A percentile compares a stretch with the other conserved stretches of the same genome.
Conservation (phyloP, 805 yeast genomes). For the Spathaspora hagerdaliae region DNA sequence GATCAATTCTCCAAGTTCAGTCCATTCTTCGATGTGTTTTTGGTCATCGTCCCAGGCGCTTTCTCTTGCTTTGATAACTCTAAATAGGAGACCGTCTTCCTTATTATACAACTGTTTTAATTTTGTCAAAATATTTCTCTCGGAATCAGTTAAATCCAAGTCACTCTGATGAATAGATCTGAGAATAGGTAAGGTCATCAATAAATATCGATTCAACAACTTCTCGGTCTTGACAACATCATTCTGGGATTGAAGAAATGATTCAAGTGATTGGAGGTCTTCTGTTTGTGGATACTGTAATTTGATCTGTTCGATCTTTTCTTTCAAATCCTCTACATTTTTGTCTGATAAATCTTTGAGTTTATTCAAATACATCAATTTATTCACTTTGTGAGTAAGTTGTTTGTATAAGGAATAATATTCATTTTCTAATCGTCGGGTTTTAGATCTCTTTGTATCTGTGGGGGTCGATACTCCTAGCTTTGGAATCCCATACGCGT, state of each 20-base stretch:
- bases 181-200: conserved; percentile 27
- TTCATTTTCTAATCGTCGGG: conserved; percentile 17
- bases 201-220: conserved; percentile 22
- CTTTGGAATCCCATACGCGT: conserved; percentile 31
- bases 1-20: conserved; percentile 7
- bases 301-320: conserved; percentile 11
- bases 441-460: neutral
- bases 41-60: conserved; percentile 1
- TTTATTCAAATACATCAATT: conserved; percentile 25
- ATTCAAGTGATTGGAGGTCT: conserved; percentile 10
- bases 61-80: conserved; percentile 4
- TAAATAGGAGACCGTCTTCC: conserved; percentile 12
- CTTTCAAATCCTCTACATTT: conserved; percentile 10
- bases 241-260: conserved; percentile 17
- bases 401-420: conserved; percentile 22
- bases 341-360: conserved; percentile 15
- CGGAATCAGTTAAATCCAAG: conserved; percentile 23
- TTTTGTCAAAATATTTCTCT: conserved; percentile 18
- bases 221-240: conserved; percentile 18
- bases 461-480: conserved; percentile 3
- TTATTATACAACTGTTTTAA: conserved; percentile 16
- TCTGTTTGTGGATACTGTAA: conserved; percentile 6
- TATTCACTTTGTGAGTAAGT: conserved; percentile 20
- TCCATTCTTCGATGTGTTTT: conserved; percentile 1
- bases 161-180: conserved; percentile 29